A percentile compares a stretch with the other conserved stretches of the same genome.
These are phyloP conservation scores for Byssochlamys sp. DNA, from an alignment of 2,329 filamentous ascomycete genomes.

Conservation along the genomic window DNA sequence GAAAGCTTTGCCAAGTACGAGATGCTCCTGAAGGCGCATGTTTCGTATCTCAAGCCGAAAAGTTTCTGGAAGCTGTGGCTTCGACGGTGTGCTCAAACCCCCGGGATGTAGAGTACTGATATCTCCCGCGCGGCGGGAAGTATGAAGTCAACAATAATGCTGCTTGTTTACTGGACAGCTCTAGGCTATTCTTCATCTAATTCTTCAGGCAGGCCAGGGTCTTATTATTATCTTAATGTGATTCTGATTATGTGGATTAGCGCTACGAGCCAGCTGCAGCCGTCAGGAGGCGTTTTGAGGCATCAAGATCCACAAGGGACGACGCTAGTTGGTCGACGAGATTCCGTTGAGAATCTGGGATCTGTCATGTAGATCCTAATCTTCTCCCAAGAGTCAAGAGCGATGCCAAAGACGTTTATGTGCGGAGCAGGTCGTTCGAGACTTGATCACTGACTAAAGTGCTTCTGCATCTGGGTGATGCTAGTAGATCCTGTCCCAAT, in stretches of 20 bases:
- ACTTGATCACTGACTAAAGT: neutral
- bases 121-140: neutral
- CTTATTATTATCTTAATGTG: neutral
- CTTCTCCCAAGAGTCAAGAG: neutral
- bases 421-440: neutral
- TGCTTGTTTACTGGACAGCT: neutral
- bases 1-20: neutral
- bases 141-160: neutral
- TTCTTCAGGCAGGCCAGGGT: neutral
- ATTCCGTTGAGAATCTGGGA: neutral
- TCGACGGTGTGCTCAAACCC: neutral
- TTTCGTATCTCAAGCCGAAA: neutral
- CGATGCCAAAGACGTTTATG: neutral
- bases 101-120: neutral
- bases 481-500: neutral
- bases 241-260: neutral
- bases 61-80: neutral
- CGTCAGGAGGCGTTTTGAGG: neutral
- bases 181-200: neutral
- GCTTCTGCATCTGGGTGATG: neutral
- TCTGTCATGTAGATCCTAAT: neutral
- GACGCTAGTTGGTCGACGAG: constrained; percentile 2
- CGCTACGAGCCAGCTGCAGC: neutral
- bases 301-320: neutral
- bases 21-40: neutral